Base-by-base conservation (phyloP, 2,329 filamentous ascomycete genomes). In the Penicillium fuscoglaucum region DNA sequence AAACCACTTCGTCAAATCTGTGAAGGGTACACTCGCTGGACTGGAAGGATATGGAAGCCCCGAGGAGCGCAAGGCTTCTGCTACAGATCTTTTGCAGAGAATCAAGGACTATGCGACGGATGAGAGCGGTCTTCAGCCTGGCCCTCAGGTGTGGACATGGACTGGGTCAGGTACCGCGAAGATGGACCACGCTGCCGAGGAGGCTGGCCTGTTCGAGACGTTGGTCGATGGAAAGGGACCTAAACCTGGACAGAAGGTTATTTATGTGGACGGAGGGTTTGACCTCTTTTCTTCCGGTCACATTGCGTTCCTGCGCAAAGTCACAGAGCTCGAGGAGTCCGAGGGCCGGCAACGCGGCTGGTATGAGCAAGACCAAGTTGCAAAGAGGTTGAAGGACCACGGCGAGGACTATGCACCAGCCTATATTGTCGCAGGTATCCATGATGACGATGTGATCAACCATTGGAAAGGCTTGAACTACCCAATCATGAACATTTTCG, bases 401-500 rank as follows among this genome's bases (percentile, higher is more conserved):
- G 89, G 89, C 17, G 82, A 82, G 46, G 90, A 96, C 75, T 96
- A 96, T 70, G 82, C 85, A 0, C 91, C 92, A 0, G 89, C 87
- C 7, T 98, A 91, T 72, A 84, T 99, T n/a, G 86, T 98, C 44
- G 93, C 91, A 2, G 95, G 95, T 49, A 88, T 99, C 26, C 95
- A 99, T 76, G 90, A 96, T 69, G 95, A 99, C 74, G 87, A 89
- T 63, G 92, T 96, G 60, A 96, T 99, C 76, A 99, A 99, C 77
- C 82, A 89, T 69, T 96, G 92, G 90, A 98, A 98, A 78, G 93
- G 95, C 37, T 84, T 97, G 68, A 99, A 99, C 79, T 99, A 97
- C 73, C 95, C 95, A 28, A 98, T 99, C 78, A 99, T 99, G 95
- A 99, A 98, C 80, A 93, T 96, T 57, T 96, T 93, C 70, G 95